Base-by-base conservation (phyloP, 129 eudicot species). In the Flaveria robusta region DNA sequence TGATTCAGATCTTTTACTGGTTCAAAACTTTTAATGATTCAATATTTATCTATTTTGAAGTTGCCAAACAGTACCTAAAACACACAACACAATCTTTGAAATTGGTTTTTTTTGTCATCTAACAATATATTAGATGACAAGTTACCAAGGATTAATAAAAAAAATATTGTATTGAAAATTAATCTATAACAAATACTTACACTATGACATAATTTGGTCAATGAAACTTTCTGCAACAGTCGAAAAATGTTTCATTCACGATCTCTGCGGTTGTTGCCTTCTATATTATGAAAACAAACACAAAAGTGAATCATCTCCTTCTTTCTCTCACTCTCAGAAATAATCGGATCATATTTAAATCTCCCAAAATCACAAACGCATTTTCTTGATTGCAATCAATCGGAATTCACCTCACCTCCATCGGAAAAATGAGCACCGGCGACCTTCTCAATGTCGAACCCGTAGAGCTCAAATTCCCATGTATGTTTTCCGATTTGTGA, bases 361-460 rank as follows among this genome's bases (percentile, higher is more conserved):
- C 77, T 11, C 42, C 72, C 45, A 60, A 79, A 71, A 47, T 71
- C 77, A 59, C 82, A 71, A 23, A 29, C 76, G 45, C 59, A 56
- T 34, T 71, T 56, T 18, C 13, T 5, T 14, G 49, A 43, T 47
- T 20, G 7, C 27, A 26, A 19, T 43, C 7, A 5, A 31, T 69
- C 5, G 5, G 37, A 68, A 68, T 77, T 62, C 14, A 77, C 29
- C 63, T 75, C 23, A 37, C 37, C 51, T 15, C 56, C 72, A 50
- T 11, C 34, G 10, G 9, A 66, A 78, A 23, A 83, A 78, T 87
- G 95, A 82, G 87, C 74, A 59, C 90, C 41, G 85, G 87, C 19
- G 97, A 88, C 62, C 96, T 91, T 76, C 89, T 92, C 78, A 85
- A 47, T 71, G 79, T 92, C 81, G 91, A 92, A 13, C 97, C 96